Conservation (phyloP, 2,329 filamentous ascomycete species). For the Alternaria alternata region DNA sequence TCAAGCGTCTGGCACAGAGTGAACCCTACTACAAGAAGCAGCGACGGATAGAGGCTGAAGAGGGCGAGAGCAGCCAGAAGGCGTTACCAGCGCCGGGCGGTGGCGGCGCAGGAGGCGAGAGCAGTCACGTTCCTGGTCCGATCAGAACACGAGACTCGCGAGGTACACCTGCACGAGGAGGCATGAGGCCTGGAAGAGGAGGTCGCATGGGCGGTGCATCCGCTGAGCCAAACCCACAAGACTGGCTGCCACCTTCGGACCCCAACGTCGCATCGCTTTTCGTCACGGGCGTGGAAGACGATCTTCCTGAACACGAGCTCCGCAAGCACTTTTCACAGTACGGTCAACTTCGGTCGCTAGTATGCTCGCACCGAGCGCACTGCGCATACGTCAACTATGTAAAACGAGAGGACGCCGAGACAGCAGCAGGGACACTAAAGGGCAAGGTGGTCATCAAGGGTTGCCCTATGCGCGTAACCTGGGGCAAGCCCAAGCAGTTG, state of each 20-base stretch:
- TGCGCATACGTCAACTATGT: slow-evolving; percentile 97
- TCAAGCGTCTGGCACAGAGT: slow-evolving; percentile 85
- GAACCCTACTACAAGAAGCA: slow-evolving; percentile 96
- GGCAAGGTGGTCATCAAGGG: slow-evolving; percentile 90
- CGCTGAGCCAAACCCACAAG: slow-evolving; percentile 80
- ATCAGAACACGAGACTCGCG: slow-evolving; percentile 75
- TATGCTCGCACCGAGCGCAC: slow-evolving; percentile 96
- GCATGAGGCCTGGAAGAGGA: slow-evolving; percentile 52
- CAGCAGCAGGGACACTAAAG: slow-evolving; percentile 82
- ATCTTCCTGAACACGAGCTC: slow-evolving; percentile 89
- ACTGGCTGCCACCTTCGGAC: slow-evolving; percentile 86
- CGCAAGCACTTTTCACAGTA: slow-evolving; percentile 89
- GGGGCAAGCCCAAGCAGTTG: slow-evolving; percentile 91
- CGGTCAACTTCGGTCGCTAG: slow-evolving; percentile 88
- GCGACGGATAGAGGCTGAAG: slow-evolving; percentile 71
- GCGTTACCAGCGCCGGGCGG: slow-evolving; percentile 52
- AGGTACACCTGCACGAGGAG: slow-evolving; percentile 46
- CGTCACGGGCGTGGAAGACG: slow-evolving; percentile 93
- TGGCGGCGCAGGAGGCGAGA: slow-evolving; percentile 39
- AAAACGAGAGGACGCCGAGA: slow-evolving; percentile 83
- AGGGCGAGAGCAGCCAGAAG: slow-evolving; percentile 51
- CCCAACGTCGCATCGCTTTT: slow-evolving; percentile 91
- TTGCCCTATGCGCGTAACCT: slow-evolving; percentile 87
- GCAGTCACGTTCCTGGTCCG: slow-evolving; percentile 67
- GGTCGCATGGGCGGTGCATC: slow-evolving; percentile 66